Conservation (phyloP, 768 basidiomycete species). For the Crucibulum laeve region DNA sequence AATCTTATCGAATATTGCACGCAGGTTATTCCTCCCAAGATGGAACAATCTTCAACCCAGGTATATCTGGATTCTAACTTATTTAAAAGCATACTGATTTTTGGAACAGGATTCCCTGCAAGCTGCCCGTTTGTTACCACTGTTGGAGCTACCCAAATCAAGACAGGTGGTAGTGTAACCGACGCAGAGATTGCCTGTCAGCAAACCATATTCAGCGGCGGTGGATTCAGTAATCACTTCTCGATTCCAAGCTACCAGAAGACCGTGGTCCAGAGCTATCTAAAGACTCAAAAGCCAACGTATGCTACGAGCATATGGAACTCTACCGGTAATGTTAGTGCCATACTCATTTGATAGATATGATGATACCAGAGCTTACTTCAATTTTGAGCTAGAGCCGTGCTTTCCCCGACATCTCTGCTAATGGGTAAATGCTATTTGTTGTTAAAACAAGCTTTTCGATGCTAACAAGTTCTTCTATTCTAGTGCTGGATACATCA, state of each 20-base stretch:
- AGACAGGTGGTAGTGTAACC: constrained; percentile 19
- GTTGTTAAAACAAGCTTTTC: neutral
- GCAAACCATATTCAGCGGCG: constrained; percentile 30
- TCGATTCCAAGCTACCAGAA: constrained; percentile 32
- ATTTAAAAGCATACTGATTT: neutral
- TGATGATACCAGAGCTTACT: constrained; percentile 16
- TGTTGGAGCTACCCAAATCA: constrained; percentile 43
- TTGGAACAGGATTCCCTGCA: constrained; percentile 30
- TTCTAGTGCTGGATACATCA: constrained; percentile 36
- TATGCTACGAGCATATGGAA: constrained; percentile 21
- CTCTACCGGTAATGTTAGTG: constrained; percentile 25
- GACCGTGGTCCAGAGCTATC: constrained; percentile 28
- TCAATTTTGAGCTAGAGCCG: constrained; percentile 23
- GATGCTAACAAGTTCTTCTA: neutral
- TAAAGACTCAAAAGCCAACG: constrained; percentile 22
- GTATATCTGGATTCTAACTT: constrained; percentile 3
- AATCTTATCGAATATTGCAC: constrained; percentile 2
- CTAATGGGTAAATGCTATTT: constrained; percentile 27
- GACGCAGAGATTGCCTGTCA: constrained; percentile 33
- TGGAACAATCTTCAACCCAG: constrained; percentile 32
- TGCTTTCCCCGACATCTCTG: constrained; percentile 44
- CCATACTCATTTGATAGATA: constrained; percentile 2
- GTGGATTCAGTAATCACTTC: constrained; percentile 40
- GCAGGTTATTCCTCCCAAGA: constrained; percentile 21
- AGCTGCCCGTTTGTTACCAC: constrained; percentile 40